phyloP scores from a whole-genome alignment of 257 asterid genomes.

The Thymus quinquecostatus region DNA sequence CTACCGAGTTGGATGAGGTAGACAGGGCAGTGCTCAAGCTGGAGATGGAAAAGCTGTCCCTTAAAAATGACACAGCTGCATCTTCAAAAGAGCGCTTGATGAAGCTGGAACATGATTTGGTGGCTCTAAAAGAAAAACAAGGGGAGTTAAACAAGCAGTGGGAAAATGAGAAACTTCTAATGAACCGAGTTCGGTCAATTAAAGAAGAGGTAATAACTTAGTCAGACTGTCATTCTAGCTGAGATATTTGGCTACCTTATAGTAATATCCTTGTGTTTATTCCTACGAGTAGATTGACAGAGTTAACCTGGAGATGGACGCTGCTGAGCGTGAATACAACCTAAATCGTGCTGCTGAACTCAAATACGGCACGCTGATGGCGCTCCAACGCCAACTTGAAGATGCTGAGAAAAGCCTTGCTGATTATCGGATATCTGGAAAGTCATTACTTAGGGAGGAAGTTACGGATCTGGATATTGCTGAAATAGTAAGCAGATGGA shows the following conservation, averaged over 20 bases:
- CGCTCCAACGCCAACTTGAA: constrained; percentile 86
- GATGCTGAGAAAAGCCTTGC: constrained; percentile 73
- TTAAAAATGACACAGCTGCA: constrained; percentile 81
- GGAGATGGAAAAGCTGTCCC: constrained; percentile 93
- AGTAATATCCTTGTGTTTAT: neutral
- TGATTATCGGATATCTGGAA: constrained; percentile 72
- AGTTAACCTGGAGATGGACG: constrained; percentile 93
- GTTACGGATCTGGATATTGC: constrained; percentile 86
- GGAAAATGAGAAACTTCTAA: constrained; percentile 77
- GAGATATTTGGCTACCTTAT: neutral
- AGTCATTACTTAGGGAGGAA: constrained; percentile 76
- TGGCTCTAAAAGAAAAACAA: constrained; percentile 69
- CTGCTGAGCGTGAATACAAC: constrained; percentile 96
- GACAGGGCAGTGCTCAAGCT: constrained; percentile 82
- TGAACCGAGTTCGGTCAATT: constrained; percentile 77
- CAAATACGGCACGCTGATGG: constrained; percentile 78
- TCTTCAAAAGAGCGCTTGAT: constrained; percentile 78
- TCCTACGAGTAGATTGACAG: constrained; percentile 66
- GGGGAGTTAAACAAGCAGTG: constrained; percentile 72
- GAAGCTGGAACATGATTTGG: constrained; percentile 80
- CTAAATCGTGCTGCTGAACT: constrained; percentile 95
- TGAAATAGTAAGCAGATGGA: constrained; percentile 94
- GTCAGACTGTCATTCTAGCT: constrained; percentile 12
- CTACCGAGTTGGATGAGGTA: constrained; percentile 80
- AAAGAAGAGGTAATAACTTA: constrained; percentile 73